Evolutionary conservation across 495 filamentous ascomycete species (phyloP).

Genomic region (Neurospora sp.): DNA sequence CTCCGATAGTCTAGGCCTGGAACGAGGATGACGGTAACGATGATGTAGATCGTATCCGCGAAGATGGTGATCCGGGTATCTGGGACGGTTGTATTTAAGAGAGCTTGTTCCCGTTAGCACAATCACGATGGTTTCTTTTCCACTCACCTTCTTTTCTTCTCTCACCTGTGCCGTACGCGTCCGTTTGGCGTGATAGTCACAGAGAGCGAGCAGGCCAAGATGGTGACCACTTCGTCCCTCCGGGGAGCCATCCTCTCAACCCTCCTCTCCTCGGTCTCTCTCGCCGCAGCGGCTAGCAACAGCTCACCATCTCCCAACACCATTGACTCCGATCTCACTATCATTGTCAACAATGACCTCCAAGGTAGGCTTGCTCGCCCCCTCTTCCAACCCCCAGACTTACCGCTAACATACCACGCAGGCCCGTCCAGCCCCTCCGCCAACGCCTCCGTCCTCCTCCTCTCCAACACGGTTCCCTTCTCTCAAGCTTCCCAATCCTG

Average conservation of each 20-base stretch:
- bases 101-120: neutral
- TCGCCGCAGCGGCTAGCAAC: constrained; percentile 6
- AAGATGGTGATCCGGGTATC: neutral
- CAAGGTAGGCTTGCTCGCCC: constrained; percentile 22
- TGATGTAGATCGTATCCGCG: neutral
- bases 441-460: constrained; percentile 30
- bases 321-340: constrained; percentile 28
- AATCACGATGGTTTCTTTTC: neutral
- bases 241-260: neutral
- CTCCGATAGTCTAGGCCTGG: neutral
- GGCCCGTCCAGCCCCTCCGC: constrained; percentile 27
- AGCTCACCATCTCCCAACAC: constrained; percentile 21
- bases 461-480: constrained; percentile 21
- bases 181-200: neutral
- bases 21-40: neutral
- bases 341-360: constrained; percentile 32
- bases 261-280: constrained; percentile 8
- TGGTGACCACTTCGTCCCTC: neutral
- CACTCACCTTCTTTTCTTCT: neutral
- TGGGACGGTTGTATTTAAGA: neutral
- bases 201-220: neutral
- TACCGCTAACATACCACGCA: constrained; percentile 1
- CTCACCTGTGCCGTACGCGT: neutral
- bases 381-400: neutral
- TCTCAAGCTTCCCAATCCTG: constrained; percentile 3